Evolutionary conservation across 2,329 filamentous ascomycete genomes (phyloP), one percentile per base, ranked within the genome.

Genomic region (Botrytis cinerea): DNA sequence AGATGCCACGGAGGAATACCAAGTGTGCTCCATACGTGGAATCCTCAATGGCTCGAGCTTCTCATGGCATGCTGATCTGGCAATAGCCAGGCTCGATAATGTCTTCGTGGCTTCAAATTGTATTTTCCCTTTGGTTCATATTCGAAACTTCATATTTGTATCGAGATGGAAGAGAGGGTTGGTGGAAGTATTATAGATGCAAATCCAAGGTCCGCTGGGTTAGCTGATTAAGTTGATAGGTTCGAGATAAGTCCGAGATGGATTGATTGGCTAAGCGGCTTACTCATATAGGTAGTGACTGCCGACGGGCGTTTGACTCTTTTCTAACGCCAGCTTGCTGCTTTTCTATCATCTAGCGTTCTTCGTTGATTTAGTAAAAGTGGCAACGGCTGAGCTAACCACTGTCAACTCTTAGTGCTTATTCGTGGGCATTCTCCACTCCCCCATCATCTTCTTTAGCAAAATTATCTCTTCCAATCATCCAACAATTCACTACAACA

Each of bases 351-450:
- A 32, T 22, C 7, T 8, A 8, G 18, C 61, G n/a, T 46, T 32
- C 63, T 35, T 48, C 32, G 20, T 28, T 8, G 6, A 54, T 54
- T 12, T 54, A 16, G n/a, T 38, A 66, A 66, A 66, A 66, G 35
- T 48, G 63, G 28, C 63, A 66, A 48, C 28, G 12, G 2, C 14
- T 12, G 20, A 38, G 63, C 63, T 66, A 48, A 48, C 43, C 43
- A 20, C 25, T 35, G 46, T 66, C 62, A 46, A 45, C 8, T 12
- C 9, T 32, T 64, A 57, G 35, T 69, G 66, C 48, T 68, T 57
- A 57, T 57, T 68, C 48, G 38, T 48, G 66, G 25, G 43, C 54
- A 28, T 68, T 57, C 66, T 43, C 64, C 66, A 68, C 64, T 68
- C 66, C 66, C 62, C 48, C 35, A 28, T 43, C 10, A 40, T 28